phyloP scores from a whole-genome alignment of 75 land plant species.

The Sequoia sempervirens region DNA sequence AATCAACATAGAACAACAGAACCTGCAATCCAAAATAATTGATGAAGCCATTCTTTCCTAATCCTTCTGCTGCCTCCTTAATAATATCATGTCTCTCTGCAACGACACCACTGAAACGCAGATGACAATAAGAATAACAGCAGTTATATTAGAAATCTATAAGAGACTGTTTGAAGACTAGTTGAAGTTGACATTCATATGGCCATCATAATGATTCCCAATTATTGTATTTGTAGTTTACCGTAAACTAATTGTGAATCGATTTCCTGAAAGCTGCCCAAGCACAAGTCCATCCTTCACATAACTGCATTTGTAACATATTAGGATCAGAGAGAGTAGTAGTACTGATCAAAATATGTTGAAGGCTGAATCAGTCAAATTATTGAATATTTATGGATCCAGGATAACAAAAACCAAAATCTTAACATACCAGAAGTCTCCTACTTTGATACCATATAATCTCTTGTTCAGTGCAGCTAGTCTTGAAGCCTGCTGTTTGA shows the following conservation, averaged over 20 bases:
- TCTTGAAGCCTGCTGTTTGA: constrained; percentile 74
- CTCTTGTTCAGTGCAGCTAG: constrained; percentile 80
- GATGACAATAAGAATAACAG: not conserved
- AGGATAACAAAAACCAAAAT: not conserved
- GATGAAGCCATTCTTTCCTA: constrained; percentile 84
- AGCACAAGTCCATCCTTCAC: constrained; percentile 79
- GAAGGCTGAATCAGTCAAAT: not conserved
- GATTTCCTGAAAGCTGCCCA: constrained; percentile 84
- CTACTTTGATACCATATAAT: constrained; percentile 85
- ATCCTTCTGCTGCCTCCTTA: constrained; percentile 53
- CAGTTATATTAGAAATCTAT: not conserved
- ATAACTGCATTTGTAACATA: constrained; percentile 47
- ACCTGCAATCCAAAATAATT: constrained; percentile 98
- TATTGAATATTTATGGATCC: not conserved
- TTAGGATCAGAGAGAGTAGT: not conserved
- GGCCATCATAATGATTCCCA: not conserved
- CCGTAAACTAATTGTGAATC: constrained; percentile 87
- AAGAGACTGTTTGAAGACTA: not conserved
- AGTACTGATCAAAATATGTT: not conserved
- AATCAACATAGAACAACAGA: not conserved
- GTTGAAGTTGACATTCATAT: not conserved
- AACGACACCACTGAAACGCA: constrained; percentile 62
- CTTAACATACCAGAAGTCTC: constrained; percentile 76
- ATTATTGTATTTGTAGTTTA: constrained; percentile 17
- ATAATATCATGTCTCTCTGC: constrained; percentile 69